A percentile compares a stretch with the other conserved stretches of the same genome.
phyloP scores from a whole-genome alignment of 1,139 yeast genomes.

The Sugiyamaella grinbergsii region DNA sequence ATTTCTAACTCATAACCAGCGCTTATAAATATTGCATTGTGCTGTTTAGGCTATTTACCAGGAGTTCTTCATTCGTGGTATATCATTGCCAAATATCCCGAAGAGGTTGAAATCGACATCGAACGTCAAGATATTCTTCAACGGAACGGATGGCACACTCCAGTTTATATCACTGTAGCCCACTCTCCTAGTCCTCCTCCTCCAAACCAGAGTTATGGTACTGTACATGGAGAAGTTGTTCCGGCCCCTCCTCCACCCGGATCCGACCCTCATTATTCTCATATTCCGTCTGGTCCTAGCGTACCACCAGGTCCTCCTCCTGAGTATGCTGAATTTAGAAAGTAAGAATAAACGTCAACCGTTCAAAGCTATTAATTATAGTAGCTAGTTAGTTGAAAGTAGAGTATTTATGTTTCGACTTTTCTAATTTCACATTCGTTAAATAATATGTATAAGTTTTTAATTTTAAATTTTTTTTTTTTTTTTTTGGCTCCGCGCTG shows the following conservation, averaged over 20 bases:
- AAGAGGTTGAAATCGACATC: constrained; percentile 30
- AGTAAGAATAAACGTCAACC: not conserved
- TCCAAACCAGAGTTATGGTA: constrained; percentile 13
- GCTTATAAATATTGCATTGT: constrained; percentile 71
- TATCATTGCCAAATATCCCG: constrained; percentile 49
- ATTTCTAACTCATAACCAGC: constrained; percentile 35
- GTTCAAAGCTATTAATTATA: too few species aligned
- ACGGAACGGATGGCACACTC: constrained; percentile 22
- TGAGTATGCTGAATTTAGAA: constrained; percentile 19
- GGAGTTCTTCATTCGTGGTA: constrained; percentile 57
- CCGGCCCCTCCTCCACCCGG: constrained; percentile 15
- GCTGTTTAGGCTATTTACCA: constrained; percentile 78
- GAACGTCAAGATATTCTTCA: constrained; percentile 28
- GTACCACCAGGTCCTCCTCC: constrained; percentile 22
- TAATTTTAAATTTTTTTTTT: too few species aligned
- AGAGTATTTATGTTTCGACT: too few species aligned
- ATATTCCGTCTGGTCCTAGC: constrained; percentile 9
- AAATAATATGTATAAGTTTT: too few species aligned
- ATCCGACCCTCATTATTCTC: constrained; percentile 11
- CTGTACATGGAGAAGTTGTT: constrained; percentile 4
- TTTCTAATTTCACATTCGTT: too few species aligned
- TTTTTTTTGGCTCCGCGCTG: too few species aligned
- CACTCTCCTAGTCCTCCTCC: constrained; percentile 22
- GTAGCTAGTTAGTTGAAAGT: too few species aligned
- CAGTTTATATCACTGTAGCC: constrained; percentile 26